Base-by-base conservation (phyloP, 2,329 filamentous ascomycete species). In the Aspergillus sp. region DNA sequence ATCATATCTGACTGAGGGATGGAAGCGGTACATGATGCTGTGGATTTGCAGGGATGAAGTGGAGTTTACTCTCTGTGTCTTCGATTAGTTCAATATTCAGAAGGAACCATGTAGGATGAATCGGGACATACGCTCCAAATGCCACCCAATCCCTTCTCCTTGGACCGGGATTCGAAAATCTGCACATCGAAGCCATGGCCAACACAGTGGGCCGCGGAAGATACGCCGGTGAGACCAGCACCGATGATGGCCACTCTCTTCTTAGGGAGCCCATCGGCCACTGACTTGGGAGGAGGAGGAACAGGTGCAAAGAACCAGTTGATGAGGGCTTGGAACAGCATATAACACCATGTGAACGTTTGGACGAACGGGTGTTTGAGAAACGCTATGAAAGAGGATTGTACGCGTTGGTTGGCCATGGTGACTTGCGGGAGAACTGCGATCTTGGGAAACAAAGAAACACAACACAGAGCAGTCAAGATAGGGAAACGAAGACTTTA, bases 11-110 rank as follows among this genome's bases (percentile, higher is more conserved):
- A 95, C 83, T 0, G 87, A 88, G 0, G 90, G 90, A 60, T 93
- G 88, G 67, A 95, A 95, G 19, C 90, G 83, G 69, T 93, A 95
- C 89, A 94, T 94, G 52, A 92, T 70, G 17, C 85, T 89, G 68
- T 95, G 89, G 19, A 95, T 92, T 64, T 94, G 89, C 0, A 95
- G 79, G 14, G 88, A 84, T 0, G 88, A 92, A 0, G 88, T 92
- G 47, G 88, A 88, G 73, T 94, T 93, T 38, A 94, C 88, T 69
- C 82, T 81, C 84, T 89, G 53, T 20, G 22, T 4, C 2, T 3
- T 40, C n/a, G 7, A 38, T 41, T 17, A 16, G 43, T 44, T 0
- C 51, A 57, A 45, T 8, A 30, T 11, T 2, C 26, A 30, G 26
- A 30, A 11, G 9, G 8, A 30, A 30, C 9, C 10, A 30, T 30